phyloP scores from a whole-genome alignment of 148 eudicot species.

The Rhododendron simsii region DNA sequence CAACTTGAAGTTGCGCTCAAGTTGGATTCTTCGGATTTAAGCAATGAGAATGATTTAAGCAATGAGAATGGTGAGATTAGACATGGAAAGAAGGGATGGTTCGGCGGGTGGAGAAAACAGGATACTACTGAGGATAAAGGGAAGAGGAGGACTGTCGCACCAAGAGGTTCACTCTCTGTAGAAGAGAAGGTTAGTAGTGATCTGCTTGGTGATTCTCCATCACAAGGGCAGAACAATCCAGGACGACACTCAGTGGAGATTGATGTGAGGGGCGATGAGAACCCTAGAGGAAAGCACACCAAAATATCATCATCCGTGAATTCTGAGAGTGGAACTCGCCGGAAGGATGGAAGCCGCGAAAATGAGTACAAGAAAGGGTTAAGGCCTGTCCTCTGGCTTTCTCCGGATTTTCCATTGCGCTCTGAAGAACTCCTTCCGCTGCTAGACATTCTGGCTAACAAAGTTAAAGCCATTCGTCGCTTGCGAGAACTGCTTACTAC shows the following conservation, averaged over 20 bases:
- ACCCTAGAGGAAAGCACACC: slow-evolving; percentile 39
- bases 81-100: slow-evolving; percentile 82
- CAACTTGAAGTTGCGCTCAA: slow-evolving; percentile 84
- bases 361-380: slow-evolving; percentile 85
- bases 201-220: slow-evolving; percentile 49
- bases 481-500: slow-evolving; percentile 84
- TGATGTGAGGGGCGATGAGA: slow-evolving; percentile 42
- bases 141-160: slow-evolving; percentile 36
- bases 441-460: slow-evolving; percentile 92
- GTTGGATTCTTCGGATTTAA: slow-evolving; percentile 45
- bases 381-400: slow-evolving; percentile 82
- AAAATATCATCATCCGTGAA: slow-evolving; percentile 39
- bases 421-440: slow-evolving; percentile 83
- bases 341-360: slow-evolving; percentile 51
- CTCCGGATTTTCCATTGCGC: slow-evolving; percentile 60
- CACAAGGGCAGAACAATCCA: slow-evolving; percentile 33
- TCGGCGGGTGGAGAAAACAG: slow-evolving; percentile 75
- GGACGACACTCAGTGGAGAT: slow-evolving; percentile 66
- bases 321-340: slow-evolving; percentile 25
- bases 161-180: slow-evolving; percentile 51
- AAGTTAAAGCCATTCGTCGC: slow-evolving; percentile 88
- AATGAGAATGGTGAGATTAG: slow-evolving; percentile 20
- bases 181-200: slow-evolving; percentile 37
- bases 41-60: slow-evolving; percentile 30
- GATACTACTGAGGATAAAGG: slow-evolving; percentile 44